Evolutionary conservation across 2,329 filamentous ascomycete genomes (phyloP).

Genomic region (Aspergillus awamori): DNA sequence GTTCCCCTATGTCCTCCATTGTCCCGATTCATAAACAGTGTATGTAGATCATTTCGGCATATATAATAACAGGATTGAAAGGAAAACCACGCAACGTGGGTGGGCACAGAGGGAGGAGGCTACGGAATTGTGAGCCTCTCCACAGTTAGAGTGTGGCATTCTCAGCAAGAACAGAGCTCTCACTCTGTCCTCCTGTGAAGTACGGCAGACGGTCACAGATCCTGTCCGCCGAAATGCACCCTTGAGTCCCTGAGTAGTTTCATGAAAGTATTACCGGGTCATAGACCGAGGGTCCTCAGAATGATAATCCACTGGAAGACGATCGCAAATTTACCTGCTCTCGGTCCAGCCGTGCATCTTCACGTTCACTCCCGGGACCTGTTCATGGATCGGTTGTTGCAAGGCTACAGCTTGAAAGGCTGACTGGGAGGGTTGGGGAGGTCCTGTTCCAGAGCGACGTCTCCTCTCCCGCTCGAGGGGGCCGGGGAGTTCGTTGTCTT

Average conservation of each 20-base stretch:
- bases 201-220: background rate
- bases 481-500: constrained; percentile 46
- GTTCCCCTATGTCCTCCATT: constrained; percentile 5
- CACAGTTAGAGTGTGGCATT: background rate
- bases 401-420: constrained; percentile 39
- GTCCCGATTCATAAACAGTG: constrained; percentile 16
- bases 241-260: background rate
- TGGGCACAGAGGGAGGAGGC: constrained; percentile 6
- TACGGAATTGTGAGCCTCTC: background rate
- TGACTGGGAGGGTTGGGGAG: constrained; percentile 45
- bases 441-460: constrained; percentile 64
- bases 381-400: constrained; percentile 38
- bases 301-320: background rate
- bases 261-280: background rate
- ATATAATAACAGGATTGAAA: constrained; percentile 24
- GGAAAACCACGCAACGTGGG: constrained; percentile 15
- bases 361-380: constrained; percentile 34
- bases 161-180: background rate
- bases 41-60: constrained; percentile 31
- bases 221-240: background rate
- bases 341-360: constrained; percentile 45
- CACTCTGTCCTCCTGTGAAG: background rate
- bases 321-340: constrained; percentile 23
- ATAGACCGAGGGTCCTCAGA: background rate
- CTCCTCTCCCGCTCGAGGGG: constrained; percentile 61